Base-by-base conservation (phyloP, 2,329 filamentous ascomycete species). In the Paracamarosporium sp. region DNA sequence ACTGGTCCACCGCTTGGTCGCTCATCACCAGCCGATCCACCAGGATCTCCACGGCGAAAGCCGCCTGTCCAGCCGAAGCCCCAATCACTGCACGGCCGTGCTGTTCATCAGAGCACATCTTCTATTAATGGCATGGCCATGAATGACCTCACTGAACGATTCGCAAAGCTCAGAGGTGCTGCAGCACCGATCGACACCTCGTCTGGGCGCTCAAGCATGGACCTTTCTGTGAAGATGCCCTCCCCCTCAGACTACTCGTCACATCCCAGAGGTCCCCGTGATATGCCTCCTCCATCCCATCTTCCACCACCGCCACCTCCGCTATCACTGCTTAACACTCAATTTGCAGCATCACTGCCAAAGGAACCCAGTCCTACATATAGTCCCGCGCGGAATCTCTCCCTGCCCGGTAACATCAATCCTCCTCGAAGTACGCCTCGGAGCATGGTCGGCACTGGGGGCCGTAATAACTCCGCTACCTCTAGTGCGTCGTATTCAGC, bases 361-460 rank as follows among this genome's bases (percentile, higher is more conserved):
- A 90, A 90, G 71, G 78, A 89, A 44, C 90, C 90, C 1, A 89
- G 88, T 67, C 89, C 90, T 7, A 90, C 91, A 4, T 93, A 93
- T 69, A 92, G 88, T 66, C 90, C 90, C n/a, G 88, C 88, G 1
- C 83, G 90, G 31, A 91, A 90, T 27, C 90, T 87, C 55, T 81
- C 89, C 4, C 87, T 88, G 3, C 86, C 85, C 24, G 87, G 88
- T 58, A 83, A 86, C 24, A 85, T 90, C 8, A 83, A 88, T 38
- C 82, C 88, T 2, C 90, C 89, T 1, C 82, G 88, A 24, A 88
- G 85, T 65, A 88, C 86, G 3, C 84, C 88, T 1, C 82, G 88
- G 15, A 86, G 85, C 61, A 83, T 88, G 68, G 88, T 87, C 50
- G 86, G 83, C 7, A 79, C 76, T 5, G 77, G 74, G 28, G 77